Base-by-base conservation (phyloP, 1,284 basidiomycete genomes). In the Cutaneotrichosporon sp. region DNA sequence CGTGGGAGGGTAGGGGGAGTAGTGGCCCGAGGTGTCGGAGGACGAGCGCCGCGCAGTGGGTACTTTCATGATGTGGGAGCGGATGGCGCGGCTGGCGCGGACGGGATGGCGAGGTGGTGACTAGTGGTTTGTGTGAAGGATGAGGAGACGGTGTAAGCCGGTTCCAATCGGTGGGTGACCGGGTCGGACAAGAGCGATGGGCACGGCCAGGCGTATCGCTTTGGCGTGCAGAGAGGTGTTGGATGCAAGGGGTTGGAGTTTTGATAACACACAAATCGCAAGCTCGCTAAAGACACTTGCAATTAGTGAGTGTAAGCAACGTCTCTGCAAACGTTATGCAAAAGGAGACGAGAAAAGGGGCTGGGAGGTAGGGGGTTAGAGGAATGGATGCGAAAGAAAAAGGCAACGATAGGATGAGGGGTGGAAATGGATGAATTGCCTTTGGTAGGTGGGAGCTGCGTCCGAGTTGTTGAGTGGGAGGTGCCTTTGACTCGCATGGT, bases 1-100 rank as follows among this genome's bases (percentile, higher is more conserved):
- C 1, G 61, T 44, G 10, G 61, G 58, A 11, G 63, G 63, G 29
- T 70, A 70, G 1, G 67, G 66, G 5, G 64, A 52, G 55, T 62
- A 69, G 37, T 61, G 54, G 26, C 31, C 24, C 19, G 39, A 50
- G 3, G 52, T 25, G 37, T 64, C 62, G 14, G 49, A 45, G 14
- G 55, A 55, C 16, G 51, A 48, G 17, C 52, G 49, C 25, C 62
- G 54, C 6, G 55, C 63, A 9, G 62, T 49, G 12, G 62, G 61
- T 24, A 64, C 49, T 44, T 66, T 66, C 66, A 68, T 68, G 24
- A 9, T 57, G 45, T 24, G 26, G 11, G 47, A 38, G 33, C 35
- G 41, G 57, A 43, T 49, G 45, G n/a, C n/a, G n/a, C n/a, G n/a
- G n/a, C n/a, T n/a, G n/a, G n/a, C n/a, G n/a, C n/a, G n/a, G n/a